These are phyloP conservation scores for Pseudognaphalium luteoalbum DNA, from an alignment of 129 eudicot genomes.

Conservation along the genomic window DNA sequence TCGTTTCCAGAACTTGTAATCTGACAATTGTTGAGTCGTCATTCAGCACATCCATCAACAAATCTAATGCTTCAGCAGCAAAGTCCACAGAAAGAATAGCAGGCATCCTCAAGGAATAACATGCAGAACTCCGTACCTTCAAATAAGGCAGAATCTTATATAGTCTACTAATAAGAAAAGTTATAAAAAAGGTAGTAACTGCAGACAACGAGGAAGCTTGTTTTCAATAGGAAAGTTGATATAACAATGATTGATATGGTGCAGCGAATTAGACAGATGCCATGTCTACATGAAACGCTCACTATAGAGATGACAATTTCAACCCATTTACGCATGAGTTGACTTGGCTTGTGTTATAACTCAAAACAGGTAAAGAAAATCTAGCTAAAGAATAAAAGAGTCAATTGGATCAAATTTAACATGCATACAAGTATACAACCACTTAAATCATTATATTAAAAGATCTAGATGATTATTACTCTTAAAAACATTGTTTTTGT, in stretches of 20 bases:
- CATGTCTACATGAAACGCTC: no score
- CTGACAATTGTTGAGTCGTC: conserved; percentile 73
- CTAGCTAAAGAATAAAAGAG: not conserved
- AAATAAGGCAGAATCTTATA: conserved; percentile 17
- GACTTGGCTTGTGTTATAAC: not conserved
- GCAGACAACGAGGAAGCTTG: not conserved
- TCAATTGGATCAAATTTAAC: not conserved
- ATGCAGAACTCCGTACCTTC: conserved; percentile 87
- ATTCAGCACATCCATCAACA: conserved; percentile 70
- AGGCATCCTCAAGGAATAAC: conserved; percentile 58
- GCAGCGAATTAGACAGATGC: no score
- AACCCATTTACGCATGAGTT: no score
- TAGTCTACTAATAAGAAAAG: not conserved
- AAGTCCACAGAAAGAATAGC: conserved; percentile 51
- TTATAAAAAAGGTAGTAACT: not conserved
- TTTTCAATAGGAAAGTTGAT: not conserved
- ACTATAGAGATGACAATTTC: no score
- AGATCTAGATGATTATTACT: not conserved
- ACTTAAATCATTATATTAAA: not conserved
- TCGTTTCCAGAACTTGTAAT: conserved; percentile 64
- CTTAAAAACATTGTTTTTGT: not conserved
- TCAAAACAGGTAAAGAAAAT: not conserved
- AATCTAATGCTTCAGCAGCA: conserved; percentile 57
- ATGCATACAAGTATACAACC: not conserved
- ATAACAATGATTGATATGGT: no score